Evolutionary conservation across 108 stramenopile genomes (phyloP).

Genomic region (Pseudonitzschia multiseries): DNA sequence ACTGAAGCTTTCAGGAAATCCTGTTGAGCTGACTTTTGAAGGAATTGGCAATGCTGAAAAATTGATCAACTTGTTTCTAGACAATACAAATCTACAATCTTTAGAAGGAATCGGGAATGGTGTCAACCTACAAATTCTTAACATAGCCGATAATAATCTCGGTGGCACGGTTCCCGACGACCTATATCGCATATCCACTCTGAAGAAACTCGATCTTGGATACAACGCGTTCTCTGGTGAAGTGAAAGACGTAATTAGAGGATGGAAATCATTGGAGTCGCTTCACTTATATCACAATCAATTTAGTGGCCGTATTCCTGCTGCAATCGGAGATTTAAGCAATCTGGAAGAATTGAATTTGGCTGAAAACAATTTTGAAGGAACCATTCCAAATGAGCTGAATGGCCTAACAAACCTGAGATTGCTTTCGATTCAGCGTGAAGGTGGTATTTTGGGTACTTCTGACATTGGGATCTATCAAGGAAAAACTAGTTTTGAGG

Average conservation of each 20-base stretch:
- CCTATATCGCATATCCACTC: conserved; percentile 20
- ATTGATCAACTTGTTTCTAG: conserved; percentile 20
- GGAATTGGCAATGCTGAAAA: conserved; percentile 47
- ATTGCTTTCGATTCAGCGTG: conserved; percentile 46
- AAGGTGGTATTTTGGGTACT: conserved; percentile 33
- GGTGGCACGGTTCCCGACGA: conserved; percentile 24
- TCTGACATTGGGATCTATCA: conserved; percentile 31
- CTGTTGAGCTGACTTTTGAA: conserved; percentile 53
- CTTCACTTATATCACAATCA: conserved; percentile 51
- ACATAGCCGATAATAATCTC: conserved; percentile 18
- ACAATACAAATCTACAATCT: conserved; percentile 17
- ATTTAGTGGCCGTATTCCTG: conserved; percentile 40
- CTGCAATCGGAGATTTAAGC: conserved; percentile 34
- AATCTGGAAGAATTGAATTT: conserved; percentile 25
- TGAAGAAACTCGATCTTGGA: conserved; percentile 40
- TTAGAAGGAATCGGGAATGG: conserved; percentile 23
- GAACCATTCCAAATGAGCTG: conserved; percentile 42
- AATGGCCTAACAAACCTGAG: conserved; percentile 41
- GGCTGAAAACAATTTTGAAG: conserved; percentile 41
- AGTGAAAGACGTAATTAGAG: conserved; percentile 29
- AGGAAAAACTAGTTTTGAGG: conserved; percentile 26
- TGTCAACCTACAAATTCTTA: conserved; percentile 16
- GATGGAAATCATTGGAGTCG: conserved; percentile 40
- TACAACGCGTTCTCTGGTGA: conserved; percentile 26
- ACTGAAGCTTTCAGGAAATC: conserved; percentile 61